Evolutionary conservation across 2,329 filamentous ascomycete genomes (phyloP), one percentile per base, ranked within the genome.

Genomic region (Neonectria faginata): DNA sequence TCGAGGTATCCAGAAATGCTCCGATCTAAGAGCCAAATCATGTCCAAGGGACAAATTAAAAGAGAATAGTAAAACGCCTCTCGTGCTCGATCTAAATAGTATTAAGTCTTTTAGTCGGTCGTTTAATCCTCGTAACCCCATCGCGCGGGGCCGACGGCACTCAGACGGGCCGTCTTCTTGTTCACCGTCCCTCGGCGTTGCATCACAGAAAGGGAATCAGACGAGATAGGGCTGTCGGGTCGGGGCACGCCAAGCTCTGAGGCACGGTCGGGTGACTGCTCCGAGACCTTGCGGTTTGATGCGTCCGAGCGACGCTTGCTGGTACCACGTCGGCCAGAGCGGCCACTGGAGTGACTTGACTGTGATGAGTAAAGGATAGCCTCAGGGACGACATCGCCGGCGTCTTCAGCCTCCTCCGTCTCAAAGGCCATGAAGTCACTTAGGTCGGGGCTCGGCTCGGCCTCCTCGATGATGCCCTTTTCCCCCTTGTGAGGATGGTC

Each of bases 191-290:
- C 65, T 48, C 72, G 69, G 29, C 62, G 66, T 16, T 72, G 70
- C 6, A 68, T 65, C 10, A 69, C 55, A 2, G 77, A 73, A 42
- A 80, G 76, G 0, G 71, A 64, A 14, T 74, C 73, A 2, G 79
- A 76, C 0, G 79, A 80, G 55, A 81, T 77, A 31, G 78, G 79
- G 61, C 79, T 81, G 55, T 84, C 81, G 3, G 82, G 81, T 22
- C 81, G 76, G 6, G 81, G 79, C 6, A 81, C 56, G n/a, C 73
- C 72, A 9, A 70, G 64, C 18, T 70, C 75, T n/a, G 57, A 51
- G 18, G 36, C 20, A 31, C 31, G 61, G 22, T 70, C 58, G n/a
- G 57, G 57, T 39, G 59, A 62, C 27, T 53, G 60, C 4, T 47
- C 42, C 27, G 29, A 47, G 16, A 58, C 57, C 18, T 57, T 55